Evolutionary conservation across 2,329 filamentous ascomycete genomes (phyloP).

Genomic region (Clonostachys chloroleuca): DNA sequence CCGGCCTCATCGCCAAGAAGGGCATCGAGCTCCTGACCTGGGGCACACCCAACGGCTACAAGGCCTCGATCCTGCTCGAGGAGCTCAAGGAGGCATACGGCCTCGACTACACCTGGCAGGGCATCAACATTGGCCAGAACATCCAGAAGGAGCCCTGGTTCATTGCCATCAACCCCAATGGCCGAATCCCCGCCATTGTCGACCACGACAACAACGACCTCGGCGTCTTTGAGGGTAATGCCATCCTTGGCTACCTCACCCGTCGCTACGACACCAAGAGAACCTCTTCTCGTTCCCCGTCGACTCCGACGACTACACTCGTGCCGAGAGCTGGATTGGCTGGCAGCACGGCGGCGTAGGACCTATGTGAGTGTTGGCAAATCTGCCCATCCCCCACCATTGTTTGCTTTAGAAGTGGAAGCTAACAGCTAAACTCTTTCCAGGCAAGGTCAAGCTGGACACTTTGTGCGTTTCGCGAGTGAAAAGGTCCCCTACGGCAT

Average conservation of each 20-base stretch:
- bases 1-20: constrained; percentile 54
- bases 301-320: constrained; percentile 42
- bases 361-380: constrained; percentile 37
- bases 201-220: constrained; percentile 60
- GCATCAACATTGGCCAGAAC: constrained; percentile 55
- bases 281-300: constrained; percentile 71
- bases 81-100: constrained; percentile 72
- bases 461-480: constrained; percentile 65
- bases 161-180: constrained; percentile 58
- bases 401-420: too few species aligned
- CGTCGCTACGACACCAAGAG: constrained; percentile 66
- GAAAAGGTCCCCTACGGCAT: constrained; percentile 68
- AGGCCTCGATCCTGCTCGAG: constrained; percentile 80
- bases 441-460: constrained; percentile 72
- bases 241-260: constrained; percentile 70
- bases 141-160: constrained; percentile 67
- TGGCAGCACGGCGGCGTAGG: constrained; percentile 75
- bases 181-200: constrained; percentile 60
- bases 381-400: neutral
- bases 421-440: constrained; percentile 6
- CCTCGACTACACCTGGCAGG: constrained; percentile 64
- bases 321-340: constrained; percentile 47
- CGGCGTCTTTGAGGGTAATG: constrained; percentile 68
- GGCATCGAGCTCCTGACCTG: constrained; percentile 63
- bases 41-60: constrained; percentile 83